Base-by-base conservation (phyloP, 2,329 filamentous ascomycete species). In the Chaetomium strumarium region DNA sequence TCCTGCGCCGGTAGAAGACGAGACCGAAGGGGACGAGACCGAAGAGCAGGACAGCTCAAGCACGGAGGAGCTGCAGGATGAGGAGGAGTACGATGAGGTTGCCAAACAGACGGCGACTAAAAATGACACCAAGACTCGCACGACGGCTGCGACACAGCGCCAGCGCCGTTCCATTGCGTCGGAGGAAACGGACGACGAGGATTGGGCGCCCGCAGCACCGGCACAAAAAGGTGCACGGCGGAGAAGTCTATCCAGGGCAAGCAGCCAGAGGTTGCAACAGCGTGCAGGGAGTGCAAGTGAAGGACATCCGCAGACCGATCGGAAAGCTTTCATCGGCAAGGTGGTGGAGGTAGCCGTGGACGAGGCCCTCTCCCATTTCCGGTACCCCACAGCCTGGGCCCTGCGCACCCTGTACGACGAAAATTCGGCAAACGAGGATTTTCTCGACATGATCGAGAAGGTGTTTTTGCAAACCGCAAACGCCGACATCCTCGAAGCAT, bases 341-440 rank as follows among this genome's bases (percentile, higher is more conserved):
- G 75, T 81, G 29, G 71, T 85, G 37, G 77, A 81, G 63, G 62
- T 67, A 31, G 79, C 80, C n/a, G 78, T 84, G 30, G 75, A 81
- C 10, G 74, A 81, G 61, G 81, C 81, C 5, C 66, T 85, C 45
- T 69, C 72, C 54, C 74, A 78, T 62, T 72, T 73, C 56, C 77
- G 79, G 53, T 84, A 80, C 63, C 78, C 80, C 49, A 84, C 81
- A 9, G 82, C 81, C 2, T 84, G 76, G 70, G 80, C 81, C 39
- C 70, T 85, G 54, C 74, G 80, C 49, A 76, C 73, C 13, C 70
- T 84, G 55, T 84, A 81, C 65, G 79, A 84, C 58, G 79, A 84
- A 62, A 74, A 77, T 55, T 71, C 72, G 41, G 65, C 68, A 37
- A 73, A 83, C 58, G 66, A 72, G 14, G 68, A 69, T 34, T 81